These are phyloP conservation scores for Desmodesmus armatus DNA, from an alignment of 139 green algal species.

Conservation along the genomic window DNA sequence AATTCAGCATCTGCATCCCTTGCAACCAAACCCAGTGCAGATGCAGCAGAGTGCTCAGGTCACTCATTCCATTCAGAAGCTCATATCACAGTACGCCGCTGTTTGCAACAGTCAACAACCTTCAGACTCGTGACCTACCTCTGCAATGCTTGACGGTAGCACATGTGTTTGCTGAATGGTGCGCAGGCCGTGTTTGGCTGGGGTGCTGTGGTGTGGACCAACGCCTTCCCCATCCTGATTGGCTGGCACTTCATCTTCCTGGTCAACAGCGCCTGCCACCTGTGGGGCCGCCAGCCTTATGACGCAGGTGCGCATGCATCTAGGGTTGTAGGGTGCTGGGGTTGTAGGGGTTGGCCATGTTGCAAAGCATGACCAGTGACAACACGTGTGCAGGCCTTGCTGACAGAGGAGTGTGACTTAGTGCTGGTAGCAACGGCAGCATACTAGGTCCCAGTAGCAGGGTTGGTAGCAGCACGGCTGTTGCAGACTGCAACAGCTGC, in stretches of 20 bases:
- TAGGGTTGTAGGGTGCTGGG: neutral
- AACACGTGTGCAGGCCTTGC: neutral
- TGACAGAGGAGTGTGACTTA: neutral
- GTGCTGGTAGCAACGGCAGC: neutral
- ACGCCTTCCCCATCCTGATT: neutral
- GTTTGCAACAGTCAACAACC: neutral
- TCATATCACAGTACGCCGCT: neutral
- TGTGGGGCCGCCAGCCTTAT: constrained; percentile 68
- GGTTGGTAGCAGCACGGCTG: no score
- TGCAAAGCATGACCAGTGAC: neutral
- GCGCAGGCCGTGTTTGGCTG: no score
- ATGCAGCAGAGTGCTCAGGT: neutral
- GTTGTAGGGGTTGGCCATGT: no score
- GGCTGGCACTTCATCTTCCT: constrained; percentile 72
- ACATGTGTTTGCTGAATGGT: no score
- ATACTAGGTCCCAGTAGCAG: neutral
- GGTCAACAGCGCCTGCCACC: constrained; percentile 68
- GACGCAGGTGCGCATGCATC: constrained; percentile 55
- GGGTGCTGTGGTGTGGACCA: neutral
- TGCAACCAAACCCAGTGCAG: neutral
- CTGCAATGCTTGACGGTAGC: neutral
- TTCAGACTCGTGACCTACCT: neutral
- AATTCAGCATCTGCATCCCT: neutral
- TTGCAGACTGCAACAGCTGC: no score
- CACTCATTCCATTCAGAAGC: neutral